A percentile compares a stretch with the other conserved stretches of the same genome.
phyloP scores from a whole-genome alignment of 73 alveolate species.

The Blepharisma japonicum region DNA sequence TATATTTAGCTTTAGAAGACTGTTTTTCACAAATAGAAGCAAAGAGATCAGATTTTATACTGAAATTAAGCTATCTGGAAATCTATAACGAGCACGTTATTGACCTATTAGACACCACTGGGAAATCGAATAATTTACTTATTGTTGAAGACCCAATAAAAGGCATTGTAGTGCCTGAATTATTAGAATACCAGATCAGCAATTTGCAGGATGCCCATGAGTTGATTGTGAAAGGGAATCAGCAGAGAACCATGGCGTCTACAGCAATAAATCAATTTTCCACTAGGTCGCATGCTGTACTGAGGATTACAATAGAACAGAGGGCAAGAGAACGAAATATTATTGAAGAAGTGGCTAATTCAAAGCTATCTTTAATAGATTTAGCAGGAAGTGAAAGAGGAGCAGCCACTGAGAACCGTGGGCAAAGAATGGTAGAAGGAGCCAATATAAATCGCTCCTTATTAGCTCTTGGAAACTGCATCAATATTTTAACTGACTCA shows the following conservation, averaged over 20 bases:
- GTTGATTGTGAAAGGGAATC: slow-evolving; percentile 72
- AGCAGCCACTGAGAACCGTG: slow-evolving; percentile 52
- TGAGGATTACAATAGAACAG: slow-evolving; percentile 54
- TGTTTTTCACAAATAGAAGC: neutral
- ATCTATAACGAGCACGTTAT: slow-evolving; percentile 83
- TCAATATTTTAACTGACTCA: slow-evolving; percentile 78
- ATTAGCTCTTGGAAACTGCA: slow-evolving; percentile 91
- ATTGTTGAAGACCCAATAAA: slow-evolving; percentile 75
- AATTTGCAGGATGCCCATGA: slow-evolving; percentile 68
- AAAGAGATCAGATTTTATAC: slow-evolving; percentile 30
- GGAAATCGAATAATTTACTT: slow-evolving; percentile 37
- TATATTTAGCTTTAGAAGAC: slow-evolving; percentile 3
- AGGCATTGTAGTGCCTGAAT: slow-evolving; percentile 64
- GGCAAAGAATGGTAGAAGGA: slow-evolving; percentile 83
- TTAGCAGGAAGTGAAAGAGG: slow-evolving; percentile 97
- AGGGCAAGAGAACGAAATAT: slow-evolving; percentile 30
- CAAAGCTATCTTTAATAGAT: slow-evolving; percentile 82
- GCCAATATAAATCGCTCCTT: slow-evolving; percentile 89
- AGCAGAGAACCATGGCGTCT: slow-evolving; percentile 80
- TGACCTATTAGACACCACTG: slow-evolving; percentile 68
- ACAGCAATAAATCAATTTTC: slow-evolving; percentile 77
- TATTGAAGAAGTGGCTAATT: slow-evolving; percentile 32
- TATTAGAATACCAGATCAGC: slow-evolving; percentile 63
- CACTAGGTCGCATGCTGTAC: slow-evolving; percentile 89
- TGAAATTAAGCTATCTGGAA: slow-evolving; percentile 71